Evolutionary conservation across 2,329 filamentous ascomycete genomes (phyloP), one percentile per base, ranked within the genome.

Genomic region (Fusarium papillatum): DNA sequence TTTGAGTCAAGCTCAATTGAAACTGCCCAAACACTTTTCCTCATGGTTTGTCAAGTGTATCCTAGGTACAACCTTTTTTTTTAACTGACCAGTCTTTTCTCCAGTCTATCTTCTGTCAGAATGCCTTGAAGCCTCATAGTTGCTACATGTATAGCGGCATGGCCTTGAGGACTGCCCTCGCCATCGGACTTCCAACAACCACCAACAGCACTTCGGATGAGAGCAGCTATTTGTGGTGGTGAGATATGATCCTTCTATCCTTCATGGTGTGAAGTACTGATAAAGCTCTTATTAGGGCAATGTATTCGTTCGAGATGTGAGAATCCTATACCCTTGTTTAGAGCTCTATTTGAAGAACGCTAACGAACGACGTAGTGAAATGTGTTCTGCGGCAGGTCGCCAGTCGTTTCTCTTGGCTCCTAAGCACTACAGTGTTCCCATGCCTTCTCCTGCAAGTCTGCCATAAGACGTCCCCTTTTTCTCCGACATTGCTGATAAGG

Each of bases 141-240:
- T 71, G 69, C 53, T 71, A 71, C 43, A 71, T 71, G 66, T 71
- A 71, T 17, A 43, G 65, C 14, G 69, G 69, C 7, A 71, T 71
- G 62, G 66, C 69, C 19, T 57, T 69, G 19, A 55, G 69, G 24
- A 71, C 69, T 16, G 66, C 66, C 1, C 48, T 69, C 34, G 69
- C 69, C n/a, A 71, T 69, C 14, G 66, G 69, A 16, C 55, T 71
- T 43, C 66, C 69, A 4, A 64, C 66, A 10, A 64, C 41, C 17
- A 50, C 59, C n/a, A n/a, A n/a, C n/a, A n/a, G n/a, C n/a, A n/a
- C n/a, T n/a, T n/a, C n/a, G n/a, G n/a, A n/a, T n/a, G n/a, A n/a
- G n/a, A n/a, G n/a, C n/a, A n/a, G n/a, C n/a, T n/a, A 48, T 14
- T 68, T 71, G 8, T 71, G 60, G 68, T 70, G 64, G 68, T 64